phyloP scores from a whole-genome alignment of 2,329 filamentous ascomycete species.

The Hortaea sp. region DNA sequence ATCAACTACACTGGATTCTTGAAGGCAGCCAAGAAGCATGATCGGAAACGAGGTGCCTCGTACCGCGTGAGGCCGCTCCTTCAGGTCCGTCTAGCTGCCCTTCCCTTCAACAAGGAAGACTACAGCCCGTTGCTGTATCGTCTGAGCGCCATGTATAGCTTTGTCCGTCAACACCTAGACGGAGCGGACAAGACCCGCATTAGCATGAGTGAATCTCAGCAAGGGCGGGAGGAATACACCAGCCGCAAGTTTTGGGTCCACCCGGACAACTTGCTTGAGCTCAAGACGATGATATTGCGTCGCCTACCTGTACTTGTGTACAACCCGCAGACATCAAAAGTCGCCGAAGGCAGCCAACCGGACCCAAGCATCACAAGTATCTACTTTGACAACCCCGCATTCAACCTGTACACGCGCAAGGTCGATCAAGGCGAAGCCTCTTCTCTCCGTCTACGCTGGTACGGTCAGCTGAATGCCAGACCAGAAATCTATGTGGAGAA shows the following conservation, averaged over 20 bases:
- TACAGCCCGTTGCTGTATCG: conserved; percentile 82
- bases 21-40: conserved; percentile 98
- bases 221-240: conserved; percentile 21
- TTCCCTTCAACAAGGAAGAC: conserved; percentile 91
- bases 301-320: conserved; percentile 87
- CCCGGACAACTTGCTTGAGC: conserved; percentile 86
- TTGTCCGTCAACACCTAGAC: conserved; percentile 75
- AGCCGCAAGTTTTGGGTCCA: conserved; percentile 69
- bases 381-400: conserved; percentile 85
- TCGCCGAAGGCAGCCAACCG: conserved; percentile 63
- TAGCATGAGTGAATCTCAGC: conserved; percentile 11
- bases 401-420: conserved; percentile 79
- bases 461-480: conserved; percentile 67
- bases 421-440: conserved; percentile 67
- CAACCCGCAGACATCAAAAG: conserved; percentile 75
- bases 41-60: conserved; percentile 74
- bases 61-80: conserved; percentile 89
- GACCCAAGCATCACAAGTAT: conserved; percentile 91
- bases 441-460: conserved; percentile 84
- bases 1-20: conserved; percentile 97
- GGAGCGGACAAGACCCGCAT: conserved; percentile 26
- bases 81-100: conserved; percentile 75
- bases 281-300: conserved; percentile 90
- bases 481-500: conserved; percentile 82
- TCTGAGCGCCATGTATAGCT: conserved; percentile 91